A percentile compares a stretch with the other conserved stretches of the same genome.
Conservation (phyloP, 2,329 filamentous ascomycete species). For the Xylariaceae sp. region DNA sequence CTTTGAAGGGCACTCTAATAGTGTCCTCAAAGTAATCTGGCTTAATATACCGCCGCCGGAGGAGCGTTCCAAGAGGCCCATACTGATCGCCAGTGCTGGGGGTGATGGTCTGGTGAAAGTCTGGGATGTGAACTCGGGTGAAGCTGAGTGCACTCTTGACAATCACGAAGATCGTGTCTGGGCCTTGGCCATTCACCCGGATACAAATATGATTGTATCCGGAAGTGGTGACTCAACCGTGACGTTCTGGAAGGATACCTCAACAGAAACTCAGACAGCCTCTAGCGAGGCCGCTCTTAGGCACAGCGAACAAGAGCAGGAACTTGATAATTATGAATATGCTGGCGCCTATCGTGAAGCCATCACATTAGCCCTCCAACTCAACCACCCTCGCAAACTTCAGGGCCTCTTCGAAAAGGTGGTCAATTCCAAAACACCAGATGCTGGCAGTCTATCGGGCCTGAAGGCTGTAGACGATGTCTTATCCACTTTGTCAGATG, state of each 20-base stretch:
- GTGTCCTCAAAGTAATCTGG: conserved; percentile 90
- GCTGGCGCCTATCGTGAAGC: conserved; percentile 85
- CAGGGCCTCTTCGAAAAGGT: conserved; percentile 79
- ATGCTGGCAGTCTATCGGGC: conserved; percentile 59
- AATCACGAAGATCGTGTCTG: conserved; percentile 96
- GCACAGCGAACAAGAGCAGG: conserved; percentile 88
- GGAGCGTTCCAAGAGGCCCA: conserved; percentile 51
- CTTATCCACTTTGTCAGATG: conserved; percentile 68
- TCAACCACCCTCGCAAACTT: conserved; percentile 88
- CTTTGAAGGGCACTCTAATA: conserved; percentile 94
- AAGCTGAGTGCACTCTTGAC: conserved; percentile 83
- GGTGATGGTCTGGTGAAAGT: conserved; percentile 95
- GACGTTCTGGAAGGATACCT: conserved; percentile 94
- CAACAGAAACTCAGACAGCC: conserved; percentile 68
- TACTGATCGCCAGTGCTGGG: conserved; percentile 78
- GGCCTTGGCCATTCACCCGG: conserved; percentile 71
- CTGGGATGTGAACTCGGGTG: conserved; percentile 83
- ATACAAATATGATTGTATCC: conserved; percentile 71
- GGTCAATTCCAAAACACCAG: conserved; percentile 55
- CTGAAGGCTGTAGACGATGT: conserved; percentile 74
- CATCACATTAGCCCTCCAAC: conserved; percentile 82
- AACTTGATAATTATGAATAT: conserved; percentile 87
- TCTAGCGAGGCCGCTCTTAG: conserved; percentile 68
- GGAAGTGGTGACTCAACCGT: conserved; percentile 89
- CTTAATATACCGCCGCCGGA: conserved; percentile 51